These are phyloP conservation scores for Cornus kousa DNA, from an alignment of 148 eudicot genomes.

Conservation along the genomic window DNA sequence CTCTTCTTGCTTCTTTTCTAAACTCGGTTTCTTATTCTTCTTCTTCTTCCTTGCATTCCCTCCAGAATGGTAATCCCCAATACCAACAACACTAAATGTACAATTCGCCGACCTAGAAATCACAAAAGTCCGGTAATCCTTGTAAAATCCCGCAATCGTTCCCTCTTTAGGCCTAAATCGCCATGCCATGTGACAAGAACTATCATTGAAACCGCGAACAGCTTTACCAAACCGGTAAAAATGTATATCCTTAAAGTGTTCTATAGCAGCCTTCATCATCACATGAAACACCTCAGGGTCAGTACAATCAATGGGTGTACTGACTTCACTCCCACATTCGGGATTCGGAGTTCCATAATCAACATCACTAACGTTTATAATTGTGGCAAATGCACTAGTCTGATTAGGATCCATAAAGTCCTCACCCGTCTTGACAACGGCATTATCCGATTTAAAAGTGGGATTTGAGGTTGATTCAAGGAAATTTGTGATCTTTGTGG, in stretches of 20 bases:
- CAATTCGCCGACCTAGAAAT: conserved; percentile 65
- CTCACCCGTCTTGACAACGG: conserved; percentile 81
- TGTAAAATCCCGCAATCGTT: conserved; percentile 67
- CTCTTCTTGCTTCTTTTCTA: conserved; percentile 35
- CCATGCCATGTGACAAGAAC: conserved; percentile 95
- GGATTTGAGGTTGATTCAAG: conserved; percentile 69
- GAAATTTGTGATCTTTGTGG: conserved; percentile 71
- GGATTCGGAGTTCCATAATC: conserved; percentile 29
- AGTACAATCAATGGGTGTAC: conserved; percentile 75
- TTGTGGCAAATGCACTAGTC: conserved; percentile 48
- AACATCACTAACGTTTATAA: conserved; percentile 65
- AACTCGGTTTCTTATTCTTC: conserved; percentile 49
- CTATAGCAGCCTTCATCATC: conserved; percentile 90
- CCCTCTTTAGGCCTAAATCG: conserved; percentile 91
- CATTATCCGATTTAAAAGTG: conserved; percentile 64
- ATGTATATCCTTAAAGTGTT: conserved; percentile 77
- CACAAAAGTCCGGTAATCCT: conserved; percentile 78
- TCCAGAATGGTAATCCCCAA: conserved; percentile 89
- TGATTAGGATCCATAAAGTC: conserved; percentile 78
- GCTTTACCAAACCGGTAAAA: conserved; percentile 90
- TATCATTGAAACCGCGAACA: conserved; percentile 57
- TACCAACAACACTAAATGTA: conserved; percentile 56
- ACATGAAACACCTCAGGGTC: conserved; percentile 83
- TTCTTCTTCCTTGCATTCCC: conserved; percentile 83
- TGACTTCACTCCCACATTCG: conserved; percentile 53